Conservation (phyloP, 768 basidiomycete species). For the Calocybe gangraenosa region DNA sequence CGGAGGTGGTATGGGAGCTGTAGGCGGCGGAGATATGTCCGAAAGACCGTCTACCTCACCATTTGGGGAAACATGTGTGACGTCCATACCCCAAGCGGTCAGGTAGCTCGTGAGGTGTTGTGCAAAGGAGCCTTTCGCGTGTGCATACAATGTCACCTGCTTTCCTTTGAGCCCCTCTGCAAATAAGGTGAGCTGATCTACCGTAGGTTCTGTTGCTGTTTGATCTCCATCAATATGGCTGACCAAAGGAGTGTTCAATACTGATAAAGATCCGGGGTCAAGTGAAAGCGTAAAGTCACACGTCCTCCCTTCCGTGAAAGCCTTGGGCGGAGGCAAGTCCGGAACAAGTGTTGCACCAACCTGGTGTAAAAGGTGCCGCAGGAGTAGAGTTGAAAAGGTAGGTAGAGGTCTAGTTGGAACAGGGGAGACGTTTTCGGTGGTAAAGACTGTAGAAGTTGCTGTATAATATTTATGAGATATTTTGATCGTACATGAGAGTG, state of each 20-base stretch:
- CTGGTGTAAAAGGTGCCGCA: constrained; percentile 58
- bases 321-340: constrained; percentile 39
- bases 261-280: constrained; percentile 51
- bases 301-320: constrained; percentile 42
- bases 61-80: constrained; percentile 71
- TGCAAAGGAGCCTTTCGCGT: constrained; percentile 84
- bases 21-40: constrained; percentile 15
- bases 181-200: constrained; percentile 76
- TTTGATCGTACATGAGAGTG: constrained; percentile 39
- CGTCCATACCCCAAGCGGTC: constrained; percentile 93
- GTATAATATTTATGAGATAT: constrained; percentile 44
- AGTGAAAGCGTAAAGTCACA: constrained; percentile 67
- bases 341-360: constrained; percentile 48
- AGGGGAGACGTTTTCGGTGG: constrained; percentile 22
- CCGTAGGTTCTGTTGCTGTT: constrained; percentile 65
- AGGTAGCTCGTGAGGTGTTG: constrained; percentile 91
- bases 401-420: constrained; percentile 34
- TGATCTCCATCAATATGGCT: constrained; percentile 46
- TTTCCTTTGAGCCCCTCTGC: constrained; percentile 80
- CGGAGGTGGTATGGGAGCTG: constrained; percentile 3
- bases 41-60: constrained; percentile 41
- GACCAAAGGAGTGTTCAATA: constrained; percentile 34
- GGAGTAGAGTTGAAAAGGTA: constrained; percentile 42
- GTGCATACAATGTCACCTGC: constrained; percentile 80
- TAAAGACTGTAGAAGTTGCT: constrained; percentile 17